phyloP scores from a whole-genome alignment of 805 yeast genomes.

The Wickerhamiella spandovensis region DNA sequence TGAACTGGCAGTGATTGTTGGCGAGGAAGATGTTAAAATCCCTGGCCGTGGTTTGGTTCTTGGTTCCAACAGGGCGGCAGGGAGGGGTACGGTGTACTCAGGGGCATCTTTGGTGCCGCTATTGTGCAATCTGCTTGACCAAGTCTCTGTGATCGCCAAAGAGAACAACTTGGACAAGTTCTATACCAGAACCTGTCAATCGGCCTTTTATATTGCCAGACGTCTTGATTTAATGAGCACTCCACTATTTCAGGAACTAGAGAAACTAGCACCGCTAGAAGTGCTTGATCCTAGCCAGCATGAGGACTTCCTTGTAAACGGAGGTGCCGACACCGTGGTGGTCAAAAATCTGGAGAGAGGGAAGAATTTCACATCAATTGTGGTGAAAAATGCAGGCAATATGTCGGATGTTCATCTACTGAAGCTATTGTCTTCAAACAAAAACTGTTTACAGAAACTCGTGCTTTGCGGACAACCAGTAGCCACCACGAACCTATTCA shows the following conservation, averaged over 20 bases:
- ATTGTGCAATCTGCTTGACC: background rate
- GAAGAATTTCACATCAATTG: slow-evolving; percentile 15
- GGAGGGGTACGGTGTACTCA: background rate
- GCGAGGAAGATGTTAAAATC: too few relatives aligned
- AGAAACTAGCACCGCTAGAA: background rate
- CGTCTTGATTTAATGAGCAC: slow-evolving; percentile 1
- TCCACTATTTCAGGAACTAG: slow-evolving; percentile 3
- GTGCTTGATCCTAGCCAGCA: background rate
- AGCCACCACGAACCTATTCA: background rate
- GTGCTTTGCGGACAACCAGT: background rate
- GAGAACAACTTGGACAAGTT: background rate
- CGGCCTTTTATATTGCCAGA: background rate
- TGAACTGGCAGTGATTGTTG: background rate
- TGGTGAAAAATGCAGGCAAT: slow-evolving; percentile 26
- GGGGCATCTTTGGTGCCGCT: background rate
- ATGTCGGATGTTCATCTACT: slow-evolving; percentile 17
- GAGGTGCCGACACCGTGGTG: slow-evolving; percentile 20
- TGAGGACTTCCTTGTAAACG: background rate
- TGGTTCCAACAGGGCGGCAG: background rate
- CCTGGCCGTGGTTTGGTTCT: background rate
- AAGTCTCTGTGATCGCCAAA: background rate
- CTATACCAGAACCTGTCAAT: background rate
- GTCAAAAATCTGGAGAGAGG: slow-evolving; percentile 11
- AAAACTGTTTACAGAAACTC: background rate
- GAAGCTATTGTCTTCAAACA: slow-evolving; percentile 19